These are phyloP conservation scores for Rhizomucor pusillus DNA, from an alignment of 371 early-diverging fungal genomes.

Conservation along the genomic window DNA sequence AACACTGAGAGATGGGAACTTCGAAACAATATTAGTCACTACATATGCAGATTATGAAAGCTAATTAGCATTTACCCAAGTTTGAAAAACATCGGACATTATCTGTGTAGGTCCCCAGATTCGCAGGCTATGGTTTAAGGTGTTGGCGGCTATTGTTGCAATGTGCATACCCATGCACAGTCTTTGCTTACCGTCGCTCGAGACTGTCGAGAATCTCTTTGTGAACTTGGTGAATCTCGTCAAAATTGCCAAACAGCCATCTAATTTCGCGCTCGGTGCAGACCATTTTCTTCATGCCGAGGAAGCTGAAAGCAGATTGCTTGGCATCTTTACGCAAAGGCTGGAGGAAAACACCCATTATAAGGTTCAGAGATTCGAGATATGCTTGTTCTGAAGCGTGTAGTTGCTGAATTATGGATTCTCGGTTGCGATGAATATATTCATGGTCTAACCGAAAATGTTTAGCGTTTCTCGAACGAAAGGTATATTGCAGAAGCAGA, in stretches of 20 bases:
- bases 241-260: slow-evolving; percentile 45
- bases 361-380: slow-evolving; percentile 30
- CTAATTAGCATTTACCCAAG: slow-evolving; percentile 14
- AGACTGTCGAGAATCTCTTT: slow-evolving; percentile 23
- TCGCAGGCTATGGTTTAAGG: slow-evolving; percentile 1
- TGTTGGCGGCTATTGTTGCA: neutral
- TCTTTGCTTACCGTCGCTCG: slow-evolving; percentile 28
- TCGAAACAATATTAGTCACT: neutral
- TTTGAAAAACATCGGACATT: slow-evolving; percentile 20
- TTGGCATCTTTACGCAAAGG: slow-evolving; percentile 32
- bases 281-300: slow-evolving; percentile 35
- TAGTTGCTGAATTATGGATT: slow-evolving; percentile 29
- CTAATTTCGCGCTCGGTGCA: slow-evolving; percentile 41
- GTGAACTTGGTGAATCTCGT: slow-evolving; percentile 32
- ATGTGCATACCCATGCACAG: too few species aligned
- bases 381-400: slow-evolving; percentile 35
- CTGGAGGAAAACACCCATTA: slow-evolving; percentile 23
- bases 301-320: slow-evolving; percentile 28
- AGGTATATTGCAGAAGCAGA: neutral
- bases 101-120: slow-evolving; percentile 25
- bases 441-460: slow-evolving; percentile 31
- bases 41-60: neutral
- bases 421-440: slow-evolving; percentile 31
- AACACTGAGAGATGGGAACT: slow-evolving; percentile 36
- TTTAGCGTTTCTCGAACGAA: slow-evolving; percentile 1